A percentile compares a stretch with the other conserved stretches of the same genome.
Conservation (phyloP, 179 eudicot genomes). For the Camellia oleifera region DNA sequence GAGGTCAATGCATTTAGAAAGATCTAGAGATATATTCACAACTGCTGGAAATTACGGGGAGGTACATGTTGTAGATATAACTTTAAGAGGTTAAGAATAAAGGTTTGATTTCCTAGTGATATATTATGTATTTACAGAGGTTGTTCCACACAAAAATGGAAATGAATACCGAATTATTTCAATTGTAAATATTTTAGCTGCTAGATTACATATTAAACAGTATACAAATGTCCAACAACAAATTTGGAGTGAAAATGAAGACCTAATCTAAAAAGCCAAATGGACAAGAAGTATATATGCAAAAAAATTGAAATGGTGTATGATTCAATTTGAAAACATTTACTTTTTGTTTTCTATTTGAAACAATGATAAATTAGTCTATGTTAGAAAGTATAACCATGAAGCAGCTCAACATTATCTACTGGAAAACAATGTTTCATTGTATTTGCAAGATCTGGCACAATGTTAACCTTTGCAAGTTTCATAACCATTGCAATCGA, state of each 20-base stretch:
- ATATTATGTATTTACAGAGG: neutral
- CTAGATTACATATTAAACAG: neutral
- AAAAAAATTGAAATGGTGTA: neutral
- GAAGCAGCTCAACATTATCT: neutral
- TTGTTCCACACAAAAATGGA: neutral
- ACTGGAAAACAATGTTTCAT: neutral
- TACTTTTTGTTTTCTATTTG: neutral
- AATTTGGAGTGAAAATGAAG: no score
- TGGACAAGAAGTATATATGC: no score
- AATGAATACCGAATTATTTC: neutral
- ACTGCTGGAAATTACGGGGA: neutral
- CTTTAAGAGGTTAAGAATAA: neutral
- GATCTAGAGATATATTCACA: neutral
- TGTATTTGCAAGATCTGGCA: neutral
- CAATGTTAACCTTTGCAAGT: conserved; percentile 78
- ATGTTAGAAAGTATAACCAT: neutral
- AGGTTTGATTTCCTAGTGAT: neutral
- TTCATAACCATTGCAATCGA: conserved; percentile 86
- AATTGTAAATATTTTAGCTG: neutral
- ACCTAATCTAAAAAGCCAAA: neutral
- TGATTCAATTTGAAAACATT: neutral
- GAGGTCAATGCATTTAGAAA: neutral
- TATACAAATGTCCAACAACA: neutral
- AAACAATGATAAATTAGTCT: neutral
- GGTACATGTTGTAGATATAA: neutral